phyloP scores from a whole-genome alignment of 306 rosid genomes.

The Vachellia pachyceras region DNA sequence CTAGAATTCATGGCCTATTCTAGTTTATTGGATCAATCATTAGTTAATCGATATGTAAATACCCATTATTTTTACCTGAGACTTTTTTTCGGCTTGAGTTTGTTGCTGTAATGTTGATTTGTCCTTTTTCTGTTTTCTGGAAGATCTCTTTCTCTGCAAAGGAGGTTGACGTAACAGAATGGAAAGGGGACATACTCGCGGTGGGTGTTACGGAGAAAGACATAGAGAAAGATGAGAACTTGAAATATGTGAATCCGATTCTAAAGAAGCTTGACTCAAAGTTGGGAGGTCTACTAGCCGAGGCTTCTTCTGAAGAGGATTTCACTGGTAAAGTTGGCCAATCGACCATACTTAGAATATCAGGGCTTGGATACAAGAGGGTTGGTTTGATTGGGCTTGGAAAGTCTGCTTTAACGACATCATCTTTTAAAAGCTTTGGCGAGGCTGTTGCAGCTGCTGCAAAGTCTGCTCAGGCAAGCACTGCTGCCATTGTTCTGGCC shows the following conservation, averaged over 20 bases:
- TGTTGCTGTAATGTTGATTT: conserved; percentile 42
- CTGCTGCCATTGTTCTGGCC: conserved; percentile 81
- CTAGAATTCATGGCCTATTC: neutral
- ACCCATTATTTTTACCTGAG: neutral
- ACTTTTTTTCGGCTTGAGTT: neutral
- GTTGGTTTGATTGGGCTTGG: conserved; percentile 93
- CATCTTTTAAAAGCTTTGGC: conserved; percentile 69
- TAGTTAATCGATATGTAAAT: neutral
- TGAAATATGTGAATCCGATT: conserved; percentile 70
- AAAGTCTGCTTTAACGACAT: conserved; percentile 59
- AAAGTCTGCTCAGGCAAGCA: conserved; percentile 76
- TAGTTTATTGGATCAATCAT: neutral
- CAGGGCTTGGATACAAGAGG: conserved; percentile 86
- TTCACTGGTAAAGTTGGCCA: conserved; percentile 90
- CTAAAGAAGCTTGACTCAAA: conserved; percentile 76
- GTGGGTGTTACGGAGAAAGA: conserved; percentile 95
- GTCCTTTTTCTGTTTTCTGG: conserved; percentile 41
- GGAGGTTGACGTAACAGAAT: conserved; percentile 74
- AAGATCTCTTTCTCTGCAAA: conserved; percentile 75
- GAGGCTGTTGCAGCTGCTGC: conserved; percentile 90
- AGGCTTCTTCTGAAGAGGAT: conserved; percentile 92
- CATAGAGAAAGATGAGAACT: conserved; percentile 63
- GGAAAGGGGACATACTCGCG: conserved; percentile 93
- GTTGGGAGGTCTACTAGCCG: conserved; percentile 89
- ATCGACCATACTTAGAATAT: conserved; percentile 71